Evolutionary conservation across 2,329 filamentous ascomycete species (phyloP).

Genomic region (Dactylellina leptospora): DNA sequence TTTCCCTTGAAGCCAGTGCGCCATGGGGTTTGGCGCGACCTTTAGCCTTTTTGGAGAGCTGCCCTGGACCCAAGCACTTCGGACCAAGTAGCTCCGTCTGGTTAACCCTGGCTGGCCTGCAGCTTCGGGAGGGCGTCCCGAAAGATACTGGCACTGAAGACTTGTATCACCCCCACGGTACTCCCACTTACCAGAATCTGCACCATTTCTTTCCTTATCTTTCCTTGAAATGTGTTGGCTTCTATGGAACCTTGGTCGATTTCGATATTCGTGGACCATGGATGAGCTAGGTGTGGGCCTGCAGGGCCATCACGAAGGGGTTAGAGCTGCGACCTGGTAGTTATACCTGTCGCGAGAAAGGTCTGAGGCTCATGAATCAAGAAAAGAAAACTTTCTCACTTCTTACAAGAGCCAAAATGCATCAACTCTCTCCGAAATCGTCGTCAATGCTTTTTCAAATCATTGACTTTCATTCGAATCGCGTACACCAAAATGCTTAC

Average conservation of each 20-base stretch:
- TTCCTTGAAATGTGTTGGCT: conserved; percentile 51
- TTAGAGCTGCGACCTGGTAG: conserved; percentile 29
- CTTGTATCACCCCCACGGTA: conserved; percentile 28
- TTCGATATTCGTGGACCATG: conserved; percentile 9
- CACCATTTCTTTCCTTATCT: conserved; percentile 43
- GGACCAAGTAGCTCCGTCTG: conserved; percentile 51
- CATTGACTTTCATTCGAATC: conserved; percentile 53
- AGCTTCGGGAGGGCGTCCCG: conserved; percentile 53
- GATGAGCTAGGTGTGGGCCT: conserved; percentile 39
- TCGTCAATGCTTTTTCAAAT: conserved; percentile 47
- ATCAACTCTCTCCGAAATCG: conserved; percentile 24
- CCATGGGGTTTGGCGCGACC: conserved; percentile 48
- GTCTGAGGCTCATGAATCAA: conserved; percentile 30
- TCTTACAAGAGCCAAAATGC: conserved; percentile 39
- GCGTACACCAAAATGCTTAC: conserved; percentile 45
- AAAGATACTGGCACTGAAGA: conserved; percentile 28
- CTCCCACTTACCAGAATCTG: conserved; percentile 12
- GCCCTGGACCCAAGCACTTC: conserved; percentile 49
- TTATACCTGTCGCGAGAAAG: conserved; percentile 42
- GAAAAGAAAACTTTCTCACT: conserved; percentile 8
- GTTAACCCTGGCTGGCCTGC: conserved; percentile 27
- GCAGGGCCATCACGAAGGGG: conserved; percentile 43
- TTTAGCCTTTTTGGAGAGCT: conserved; percentile 51
- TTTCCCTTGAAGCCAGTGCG: neutral
- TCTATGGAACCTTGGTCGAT: conserved; percentile 1